Evolutionary conservation across 768 basidiomycete genomes (phyloP).

Genomic region (Amanita muscaria): DNA sequence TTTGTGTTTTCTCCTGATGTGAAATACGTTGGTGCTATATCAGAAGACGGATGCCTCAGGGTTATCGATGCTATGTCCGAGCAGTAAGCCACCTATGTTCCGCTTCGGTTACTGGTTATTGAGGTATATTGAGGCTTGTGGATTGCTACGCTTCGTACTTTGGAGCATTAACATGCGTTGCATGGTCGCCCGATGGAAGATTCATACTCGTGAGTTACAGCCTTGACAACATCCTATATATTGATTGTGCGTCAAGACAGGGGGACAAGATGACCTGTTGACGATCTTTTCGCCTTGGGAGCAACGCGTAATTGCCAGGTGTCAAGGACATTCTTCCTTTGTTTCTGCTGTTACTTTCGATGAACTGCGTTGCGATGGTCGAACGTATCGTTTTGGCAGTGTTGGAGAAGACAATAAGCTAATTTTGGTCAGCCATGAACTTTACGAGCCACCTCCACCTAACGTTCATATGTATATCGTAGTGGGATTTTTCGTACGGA

Average conservation of each 20-base stretch:
- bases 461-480: not conserved
- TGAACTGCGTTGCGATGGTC: slow-evolving; percentile 75
- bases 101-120: not conserved
- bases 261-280: slow-evolving; percentile 93
- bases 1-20: slow-evolving; percentile 94
- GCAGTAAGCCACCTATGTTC: slow-evolving; percentile 42
- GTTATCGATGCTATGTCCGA: slow-evolving; percentile 85
- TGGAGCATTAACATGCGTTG: slow-evolving; percentile 79
- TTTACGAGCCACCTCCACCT: not conserved
- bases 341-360: slow-evolving; percentile 89
- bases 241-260: slow-evolving; percentile 46
- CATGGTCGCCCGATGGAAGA: slow-evolving; percentile 94
- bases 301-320: slow-evolving; percentile 87
- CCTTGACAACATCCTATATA: too few species aligned
- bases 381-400: slow-evolving; percentile 91
- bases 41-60: slow-evolving; percentile 87
- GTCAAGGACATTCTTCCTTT: slow-evolving; percentile 95
- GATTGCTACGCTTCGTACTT: slow-evolving; percentile 96
- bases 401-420: slow-evolving; percentile 97
- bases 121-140: slow-evolving; percentile 49
- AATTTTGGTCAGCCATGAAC: slow-evolving; percentile 57
- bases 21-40: slow-evolving; percentile 80
- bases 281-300: slow-evolving; percentile 95
- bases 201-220: slow-evolving; percentile 74
- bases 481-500: slow-evolving; percentile 96